These are phyloP conservation scores for Viridothelium virens DNA, from an alignment of 495 filamentous ascomycete genomes.

Conservation along the genomic window DNA sequence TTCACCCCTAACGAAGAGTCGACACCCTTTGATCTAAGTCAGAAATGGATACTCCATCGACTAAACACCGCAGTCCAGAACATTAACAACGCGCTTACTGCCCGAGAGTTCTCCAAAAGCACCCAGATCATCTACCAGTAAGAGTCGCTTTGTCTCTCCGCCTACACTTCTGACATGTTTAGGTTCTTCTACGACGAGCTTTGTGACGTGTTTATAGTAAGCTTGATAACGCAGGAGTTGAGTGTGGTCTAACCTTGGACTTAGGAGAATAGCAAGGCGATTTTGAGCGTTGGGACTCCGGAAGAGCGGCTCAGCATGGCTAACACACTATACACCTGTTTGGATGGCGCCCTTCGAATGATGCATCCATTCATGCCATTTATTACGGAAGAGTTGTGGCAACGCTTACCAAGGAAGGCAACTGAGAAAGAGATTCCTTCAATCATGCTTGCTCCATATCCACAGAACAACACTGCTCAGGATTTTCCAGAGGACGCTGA, in stretches of 20 bases:
- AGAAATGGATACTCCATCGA: constrained; percentile 67
- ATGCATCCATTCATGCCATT: constrained; percentile 77
- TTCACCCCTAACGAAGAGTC: constrained; percentile 50
- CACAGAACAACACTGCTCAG: too few relatives aligned
- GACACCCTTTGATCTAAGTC: constrained; percentile 59
- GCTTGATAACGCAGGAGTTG: too few relatives aligned
- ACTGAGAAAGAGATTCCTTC: constrained; percentile 51
- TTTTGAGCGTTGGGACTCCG: constrained; percentile 55
- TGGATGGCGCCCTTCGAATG: constrained; percentile 59
- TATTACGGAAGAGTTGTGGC: constrained; percentile 72
- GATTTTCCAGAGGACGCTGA: constrained; percentile 42
- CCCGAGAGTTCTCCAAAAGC: too few relatives aligned
- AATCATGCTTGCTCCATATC: constrained; percentile 52
- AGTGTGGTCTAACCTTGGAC: too few relatives aligned
- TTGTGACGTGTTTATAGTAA: too few relatives aligned
- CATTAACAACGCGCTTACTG: too few relatives aligned
- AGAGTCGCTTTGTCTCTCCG: too few relatives aligned
- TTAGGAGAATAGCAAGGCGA: constrained; percentile 28
- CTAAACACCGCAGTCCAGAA: neutral
- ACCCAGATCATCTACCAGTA: too few relatives aligned
- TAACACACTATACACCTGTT: constrained; percentile 50
- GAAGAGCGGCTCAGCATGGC: constrained; percentile 37
- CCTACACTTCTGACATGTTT: too few relatives aligned
- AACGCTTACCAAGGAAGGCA: constrained; percentile 59
- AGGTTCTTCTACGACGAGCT: too few relatives aligned